phyloP scores from a whole-genome alignment of 495 filamentous ascomycete species.

The Aspergillus taichungensis region DNA sequence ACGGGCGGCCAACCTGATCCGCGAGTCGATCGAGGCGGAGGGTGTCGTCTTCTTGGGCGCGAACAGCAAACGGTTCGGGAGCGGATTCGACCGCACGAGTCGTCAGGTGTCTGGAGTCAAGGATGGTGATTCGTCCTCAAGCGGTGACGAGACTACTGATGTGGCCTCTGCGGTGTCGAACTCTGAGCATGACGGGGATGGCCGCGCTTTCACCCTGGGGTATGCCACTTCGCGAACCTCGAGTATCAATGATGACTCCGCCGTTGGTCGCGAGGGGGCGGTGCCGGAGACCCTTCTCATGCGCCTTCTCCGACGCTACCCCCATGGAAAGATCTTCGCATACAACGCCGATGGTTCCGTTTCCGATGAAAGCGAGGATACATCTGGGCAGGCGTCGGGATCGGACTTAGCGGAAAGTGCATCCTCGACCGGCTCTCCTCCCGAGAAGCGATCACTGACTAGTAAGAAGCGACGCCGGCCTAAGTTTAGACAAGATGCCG shows the following conservation, averaged over 20 bases:
- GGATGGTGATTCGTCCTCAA: slow-evolving; percentile 1
- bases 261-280: slow-evolving; percentile 25
- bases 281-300: slow-evolving; percentile 11
- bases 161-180: neutral
- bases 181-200: neutral
- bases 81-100: slow-evolving; percentile 3
- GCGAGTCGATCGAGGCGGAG: slow-evolving; percentile 44
- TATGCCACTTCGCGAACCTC: slow-evolving; percentile 12
- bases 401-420: slow-evolving; percentile 7
- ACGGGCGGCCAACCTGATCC: slow-evolving; percentile 39
- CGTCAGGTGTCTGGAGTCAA: slow-evolving; percentile 1
- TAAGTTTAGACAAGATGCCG: slow-evolving; percentile 12
- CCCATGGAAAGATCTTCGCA: slow-evolving; percentile 50
- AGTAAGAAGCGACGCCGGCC: slow-evolving; percentile 12
- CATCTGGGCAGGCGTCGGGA: neutral
- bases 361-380: slow-evolving; percentile 15
- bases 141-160: slow-evolving; percentile 12
- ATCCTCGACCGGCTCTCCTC: neutral
- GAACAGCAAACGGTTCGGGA: slow-evolving; percentile 13
- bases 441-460: slow-evolving; percentile 28
- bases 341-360: slow-evolving; percentile 34
- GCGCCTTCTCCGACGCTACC: slow-evolving; percentile 41
- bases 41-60: slow-evolving; percentile 46
- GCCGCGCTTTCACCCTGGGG: slow-evolving; percentile 7
- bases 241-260: slow-evolving; percentile 13